Conservation (phyloP, 1,139 yeast species). For the Suzukiozyma palmioleophila region DNA sequence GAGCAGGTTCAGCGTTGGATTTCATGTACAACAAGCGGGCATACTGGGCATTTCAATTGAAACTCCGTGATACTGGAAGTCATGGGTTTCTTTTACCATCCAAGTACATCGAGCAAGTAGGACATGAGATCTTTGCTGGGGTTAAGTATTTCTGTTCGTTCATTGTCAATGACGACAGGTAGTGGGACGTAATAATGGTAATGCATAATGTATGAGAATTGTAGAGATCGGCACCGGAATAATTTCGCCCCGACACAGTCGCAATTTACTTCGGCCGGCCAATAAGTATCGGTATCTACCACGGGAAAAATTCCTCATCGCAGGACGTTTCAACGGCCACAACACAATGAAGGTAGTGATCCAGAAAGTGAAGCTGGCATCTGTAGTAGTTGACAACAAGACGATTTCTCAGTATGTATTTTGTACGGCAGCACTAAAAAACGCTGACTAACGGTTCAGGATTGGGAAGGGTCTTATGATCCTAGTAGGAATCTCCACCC, state of each 20-base stretch:
- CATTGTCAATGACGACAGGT: constrained; percentile 39
- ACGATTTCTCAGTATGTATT: constrained; percentile 63
- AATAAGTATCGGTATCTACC: too few relatives aligned
- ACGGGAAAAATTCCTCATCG: too few relatives aligned
- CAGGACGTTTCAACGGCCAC: not conserved
- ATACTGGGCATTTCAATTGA: constrained; percentile 79
- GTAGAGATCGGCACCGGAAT: too few relatives aligned
- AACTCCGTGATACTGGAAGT: constrained; percentile 76
- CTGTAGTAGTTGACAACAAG: constrained; percentile 73
- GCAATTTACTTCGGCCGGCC: too few relatives aligned
- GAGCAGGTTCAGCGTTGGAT: constrained; percentile 79
- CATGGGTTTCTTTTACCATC: constrained; percentile 81
- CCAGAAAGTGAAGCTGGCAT: constrained; percentile 81
- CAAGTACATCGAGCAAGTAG: constrained; percentile 69
- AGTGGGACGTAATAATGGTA: not conserved
- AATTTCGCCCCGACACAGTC: too few relatives aligned
- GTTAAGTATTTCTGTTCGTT: constrained; percentile 67
- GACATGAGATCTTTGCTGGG: constrained; percentile 67
- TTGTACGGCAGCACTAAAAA: constrained; percentile 1
- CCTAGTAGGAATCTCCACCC: constrained; percentile 76
- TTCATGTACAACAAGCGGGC: constrained; percentile 82
- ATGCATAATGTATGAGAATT: too few relatives aligned
- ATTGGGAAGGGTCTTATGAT: constrained; percentile 74
- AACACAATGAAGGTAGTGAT: constrained; percentile 74
- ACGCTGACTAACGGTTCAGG: constrained; percentile 18